Evolutionary conservation across 345 rosid species (phyloP), one percentile per base, ranked within the genome.

Genomic region (Eucalyptus cladocalyx): DNA sequence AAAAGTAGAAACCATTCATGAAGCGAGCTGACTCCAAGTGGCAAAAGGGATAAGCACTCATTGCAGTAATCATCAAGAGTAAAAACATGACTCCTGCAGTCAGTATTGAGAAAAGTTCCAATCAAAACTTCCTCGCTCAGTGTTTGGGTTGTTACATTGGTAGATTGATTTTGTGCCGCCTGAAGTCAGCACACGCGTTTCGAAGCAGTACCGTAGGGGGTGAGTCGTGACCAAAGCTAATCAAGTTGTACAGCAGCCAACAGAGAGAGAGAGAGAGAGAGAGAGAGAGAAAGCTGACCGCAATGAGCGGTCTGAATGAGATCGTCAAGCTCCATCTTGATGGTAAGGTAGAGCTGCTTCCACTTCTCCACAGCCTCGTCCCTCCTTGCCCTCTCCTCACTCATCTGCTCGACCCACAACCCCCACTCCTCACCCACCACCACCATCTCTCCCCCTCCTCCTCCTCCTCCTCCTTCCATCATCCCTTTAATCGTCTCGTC

Each of bases 331-430:
- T 97, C 98, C 40, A 89, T 91, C 93, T 95, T 97, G 91, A 97
- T 96, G 90, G 98, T 94, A 65, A 95, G 96, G 80, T 97, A 97
- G 50, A 97, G 96, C 34, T 92, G 95, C 92, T 97, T 97, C 99
- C 99, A 97, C 86, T 93, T 95, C 90, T 95, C 97, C 69, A 93
- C 97, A 32, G 97, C 95, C 80, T 95, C 96, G 88, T 97, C 98
- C 56, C 97, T 88, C 89, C 93, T 87, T 3, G 94, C 93, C 88
- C 96, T 96, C 91, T 97, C 99, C 92, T 94, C 90, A 89, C 91
- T 91, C 95, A 93, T 95, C 88, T 92, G 95, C 92, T 93, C 97
- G 87, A 95, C 89, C 86, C 91, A 53, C 65, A 90, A 15, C 42
- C 40, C 23, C 88, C 86, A 47, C 89, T 87, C 32, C 91, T 60